phyloP scores from a whole-genome alignment of 2,329 filamentous ascomycete genomes.

The Diaporthe longicolla region DNA sequence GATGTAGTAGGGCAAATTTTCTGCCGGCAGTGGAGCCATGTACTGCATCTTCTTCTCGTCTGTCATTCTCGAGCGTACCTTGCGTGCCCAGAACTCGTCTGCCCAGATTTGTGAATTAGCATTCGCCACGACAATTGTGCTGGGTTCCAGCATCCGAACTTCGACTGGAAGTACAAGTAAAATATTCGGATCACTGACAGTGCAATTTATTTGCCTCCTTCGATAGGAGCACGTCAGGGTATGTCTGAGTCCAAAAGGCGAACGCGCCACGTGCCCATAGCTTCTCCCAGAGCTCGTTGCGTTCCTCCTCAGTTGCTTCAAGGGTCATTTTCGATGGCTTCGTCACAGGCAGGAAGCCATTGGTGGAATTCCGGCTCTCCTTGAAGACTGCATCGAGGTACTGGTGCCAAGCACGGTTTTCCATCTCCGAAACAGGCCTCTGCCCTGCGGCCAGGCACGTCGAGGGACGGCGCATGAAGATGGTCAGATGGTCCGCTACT shows the following conservation, averaged over 20 bases:
- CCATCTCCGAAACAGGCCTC: slow-evolving; percentile 57
- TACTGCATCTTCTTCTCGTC: slow-evolving; percentile 60
- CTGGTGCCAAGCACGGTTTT: slow-evolving; percentile 58
- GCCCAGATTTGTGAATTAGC: background rate
- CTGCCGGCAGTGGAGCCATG: slow-evolving; percentile 61
- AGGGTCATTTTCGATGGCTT: slow-evolving; percentile 59
- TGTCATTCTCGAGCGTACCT: slow-evolving; percentile 58
- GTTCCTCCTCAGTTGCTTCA: slow-evolving; percentile 54
- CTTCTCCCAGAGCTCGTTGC: slow-evolving; percentile 58
- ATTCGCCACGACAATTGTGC: background rate
- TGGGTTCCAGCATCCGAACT: background rate
- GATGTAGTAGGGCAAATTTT: slow-evolving; percentile 65
- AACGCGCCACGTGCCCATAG: slow-evolving; percentile 64
- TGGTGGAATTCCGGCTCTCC: slow-evolving; percentile 59
- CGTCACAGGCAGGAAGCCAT: slow-evolving; percentile 65
- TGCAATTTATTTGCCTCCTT: slow-evolving; percentile 59
- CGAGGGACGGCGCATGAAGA: slow-evolving; percentile 73
- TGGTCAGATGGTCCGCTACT: slow-evolving; percentile 52
- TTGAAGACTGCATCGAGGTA: slow-evolving; percentile 59
- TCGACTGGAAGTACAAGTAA: background rate
- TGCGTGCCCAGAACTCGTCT: slow-evolving; percentile 63
- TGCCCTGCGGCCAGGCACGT: slow-evolving; percentile 71
- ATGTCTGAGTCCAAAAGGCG: slow-evolving; percentile 60
- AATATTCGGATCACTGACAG: background rate
- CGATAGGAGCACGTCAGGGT: slow-evolving; percentile 60